Evolutionary conservation across 768 basidiomycete genomes (phyloP).

Genomic region (Pisolithus tinctorius): DNA sequence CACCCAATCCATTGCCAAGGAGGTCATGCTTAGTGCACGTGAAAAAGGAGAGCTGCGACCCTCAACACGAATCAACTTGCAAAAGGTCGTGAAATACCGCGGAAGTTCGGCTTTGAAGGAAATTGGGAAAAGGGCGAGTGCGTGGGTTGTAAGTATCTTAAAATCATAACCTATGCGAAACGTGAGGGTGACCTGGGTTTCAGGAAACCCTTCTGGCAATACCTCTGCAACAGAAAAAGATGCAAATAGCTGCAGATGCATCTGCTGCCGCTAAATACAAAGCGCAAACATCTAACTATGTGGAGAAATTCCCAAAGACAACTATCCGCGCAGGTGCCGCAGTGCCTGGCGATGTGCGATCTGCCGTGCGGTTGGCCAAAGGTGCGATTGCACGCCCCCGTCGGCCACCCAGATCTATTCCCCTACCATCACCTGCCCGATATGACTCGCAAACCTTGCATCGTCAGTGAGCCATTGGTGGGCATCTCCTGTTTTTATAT

Average conservation of each 20-base stretch:
- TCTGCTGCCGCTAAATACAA: constrained; percentile 28
- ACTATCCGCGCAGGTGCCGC: constrained; percentile 45
- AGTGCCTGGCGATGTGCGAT: constrained; percentile 49
- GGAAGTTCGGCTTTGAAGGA: constrained; percentile 37
- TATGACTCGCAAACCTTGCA: constrained; percentile 18
- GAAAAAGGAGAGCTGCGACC: constrained; percentile 45
- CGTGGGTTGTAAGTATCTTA: constrained; percentile 54
- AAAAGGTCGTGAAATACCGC: constrained; percentile 64
- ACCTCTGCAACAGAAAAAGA: constrained; percentile 45
- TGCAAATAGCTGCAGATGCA: constrained; percentile 30
- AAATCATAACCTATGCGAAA: not conserved
- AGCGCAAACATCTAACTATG: constrained; percentile 15
- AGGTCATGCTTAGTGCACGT: constrained; percentile 33
- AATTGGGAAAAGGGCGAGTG: constrained; percentile 49
- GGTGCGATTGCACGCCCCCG: constrained; percentile 39
- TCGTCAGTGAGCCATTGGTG: constrained; percentile 9
- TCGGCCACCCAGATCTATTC: constrained; percentile 12
- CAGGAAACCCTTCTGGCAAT: constrained; percentile 67
- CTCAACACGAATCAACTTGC: constrained; percentile 68
- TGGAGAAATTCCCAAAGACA: constrained; percentile 18
- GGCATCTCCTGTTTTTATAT: constrained; percentile 2
- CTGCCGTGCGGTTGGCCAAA: constrained; percentile 48
- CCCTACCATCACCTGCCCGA: constrained; percentile 7
- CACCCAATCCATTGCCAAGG: constrained; percentile 41
- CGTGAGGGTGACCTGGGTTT: constrained; percentile 4